These are phyloP conservation scores for Arachis stenosperma DNA, from an alignment of 306 rosid species.

Conservation along the genomic window DNA sequence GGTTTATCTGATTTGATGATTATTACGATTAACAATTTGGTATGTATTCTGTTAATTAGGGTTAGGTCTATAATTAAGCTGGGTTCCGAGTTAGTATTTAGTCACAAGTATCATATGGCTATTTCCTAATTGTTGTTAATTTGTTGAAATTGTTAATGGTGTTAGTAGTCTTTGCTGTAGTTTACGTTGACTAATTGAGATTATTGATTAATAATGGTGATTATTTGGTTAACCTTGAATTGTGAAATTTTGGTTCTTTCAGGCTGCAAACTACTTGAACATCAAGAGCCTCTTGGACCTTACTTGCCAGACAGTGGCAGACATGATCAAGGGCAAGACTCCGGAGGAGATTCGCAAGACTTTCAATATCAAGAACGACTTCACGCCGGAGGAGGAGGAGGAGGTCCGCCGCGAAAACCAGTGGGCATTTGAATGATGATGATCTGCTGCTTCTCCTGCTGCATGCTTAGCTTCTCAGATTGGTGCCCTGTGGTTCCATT, in stretches of 20 bases:
- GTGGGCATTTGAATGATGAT: conserved; percentile 59
- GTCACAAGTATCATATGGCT: too few relatives aligned
- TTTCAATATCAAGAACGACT: conserved; percentile 70
- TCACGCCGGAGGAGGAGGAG: conserved; percentile 69
- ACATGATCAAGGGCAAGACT: conserved; percentile 77
- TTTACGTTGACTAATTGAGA: background rate
- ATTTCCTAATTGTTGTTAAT: background rate
- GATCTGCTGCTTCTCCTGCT: background rate
- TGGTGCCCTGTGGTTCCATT: background rate
- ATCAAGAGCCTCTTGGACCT: conserved; percentile 71
- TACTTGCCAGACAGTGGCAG: conserved; percentile 70
- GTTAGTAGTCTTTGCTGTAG: background rate
- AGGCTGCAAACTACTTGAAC: conserved; percentile 82
- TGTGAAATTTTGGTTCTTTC: background rate
- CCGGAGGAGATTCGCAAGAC: conserved; percentile 72
- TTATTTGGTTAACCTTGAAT: background rate
- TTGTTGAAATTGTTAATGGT: background rate
- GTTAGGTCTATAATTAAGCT: too few relatives aligned
- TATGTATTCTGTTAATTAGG: too few relatives aligned
- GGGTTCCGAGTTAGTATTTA: too few relatives aligned
- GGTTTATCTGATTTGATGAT: background rate
- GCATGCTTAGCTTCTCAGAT: background rate
- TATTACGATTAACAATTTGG: background rate
- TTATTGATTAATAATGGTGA: too few relatives aligned
- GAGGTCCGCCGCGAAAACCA: conserved; percentile 75